phyloP scores from a whole-genome alignment of 257 asterid genomes.

The Nicotiana benthamiana region DNA sequence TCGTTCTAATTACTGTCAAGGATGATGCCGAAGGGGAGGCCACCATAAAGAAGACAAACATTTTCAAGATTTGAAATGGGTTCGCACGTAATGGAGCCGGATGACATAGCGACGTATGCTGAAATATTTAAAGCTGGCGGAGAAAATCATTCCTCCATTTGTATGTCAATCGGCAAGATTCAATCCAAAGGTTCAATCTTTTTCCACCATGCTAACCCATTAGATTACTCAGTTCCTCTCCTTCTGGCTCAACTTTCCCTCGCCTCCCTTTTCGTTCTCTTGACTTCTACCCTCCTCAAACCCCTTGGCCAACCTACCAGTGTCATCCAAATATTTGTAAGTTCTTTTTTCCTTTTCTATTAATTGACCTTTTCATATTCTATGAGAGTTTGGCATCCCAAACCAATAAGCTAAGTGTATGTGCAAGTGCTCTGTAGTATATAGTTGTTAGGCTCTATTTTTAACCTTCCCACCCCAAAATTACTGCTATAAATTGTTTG shows the following conservation, averaged over 20 bases:
- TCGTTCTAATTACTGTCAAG: no score
- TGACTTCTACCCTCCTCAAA: constrained; percentile 17
- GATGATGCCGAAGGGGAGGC: not conserved
- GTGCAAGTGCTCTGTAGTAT: no score
- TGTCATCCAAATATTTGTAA: constrained; percentile 31
- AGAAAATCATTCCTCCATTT: constrained; percentile 18
- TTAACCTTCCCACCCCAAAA: no score
- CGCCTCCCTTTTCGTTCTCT: constrained; percentile 17
- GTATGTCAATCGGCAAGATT: constrained; percentile 12
- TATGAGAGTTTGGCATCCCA: no score
- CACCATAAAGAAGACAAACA: not conserved
- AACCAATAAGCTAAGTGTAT: no score
- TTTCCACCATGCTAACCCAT: constrained; percentile 12
- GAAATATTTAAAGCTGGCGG: constrained; percentile 1
- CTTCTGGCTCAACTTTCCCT: constrained; percentile 25
- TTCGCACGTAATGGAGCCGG: constrained; percentile 26
- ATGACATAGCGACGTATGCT: constrained; percentile 17
- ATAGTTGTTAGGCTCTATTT: no score
- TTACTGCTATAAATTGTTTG: no score
- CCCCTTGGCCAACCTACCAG: constrained; percentile 34
- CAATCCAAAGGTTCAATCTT: constrained; percentile 23
- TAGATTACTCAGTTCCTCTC: constrained; percentile 27
- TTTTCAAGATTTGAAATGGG: no score
- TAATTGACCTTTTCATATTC: no score
- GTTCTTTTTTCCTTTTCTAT: not conserved